Evolutionary conservation across 306 rosid species (phyloP), one percentile per base, ranked within the genome.

Genomic region (Pyrus pyrifolia): DNA sequence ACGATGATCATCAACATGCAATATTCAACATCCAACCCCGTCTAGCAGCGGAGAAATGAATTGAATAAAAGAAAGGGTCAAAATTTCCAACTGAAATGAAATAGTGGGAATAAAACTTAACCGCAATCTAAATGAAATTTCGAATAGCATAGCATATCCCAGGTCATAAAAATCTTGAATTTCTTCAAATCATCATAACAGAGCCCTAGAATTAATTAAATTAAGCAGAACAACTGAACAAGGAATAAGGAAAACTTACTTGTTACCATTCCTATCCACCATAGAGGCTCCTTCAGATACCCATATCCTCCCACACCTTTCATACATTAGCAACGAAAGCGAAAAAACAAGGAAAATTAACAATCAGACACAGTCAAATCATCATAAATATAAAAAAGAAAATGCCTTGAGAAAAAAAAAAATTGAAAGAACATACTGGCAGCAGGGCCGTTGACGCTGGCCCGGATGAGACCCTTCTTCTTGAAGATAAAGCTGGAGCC

Each of bases 251-350:
- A 12, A 27, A 64, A 80, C 91, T 89, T 33, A 93, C 97, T 93
- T 23, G 97, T 93, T 22, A 89, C 23, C 97, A 93, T 93, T 83
- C 97, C 97, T 29, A 93, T 68, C 97, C 97, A 93, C 97, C 97
- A 90, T 11, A 93, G 93, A 65, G 97, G 96, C 69, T 93, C 89
- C 4, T 83, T 81, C 70, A 93, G 84, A 78, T 93, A 93, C 21
- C 97, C 96, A 84, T 93, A 93, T 60, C 97, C 97, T 27, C 97
- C 97, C 22, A 82, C 87, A 85, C 93, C 97, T 92, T 80, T 71
- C 15, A 68, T 21, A n/a, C 62, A 67, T 29, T 70, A 30, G 74
- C 57, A 57, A 73, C 5, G 3, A 52, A 78, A 25, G 49, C 63
- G 67, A 66, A 65, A 29, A 21, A 53, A 49, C 17, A 68, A 73